A percentile compares a stretch with the other conserved stretches of the same genome.
Evolutionary conservation across 257 asterid species (phyloP).

Genomic region (Plantago major): DNA sequence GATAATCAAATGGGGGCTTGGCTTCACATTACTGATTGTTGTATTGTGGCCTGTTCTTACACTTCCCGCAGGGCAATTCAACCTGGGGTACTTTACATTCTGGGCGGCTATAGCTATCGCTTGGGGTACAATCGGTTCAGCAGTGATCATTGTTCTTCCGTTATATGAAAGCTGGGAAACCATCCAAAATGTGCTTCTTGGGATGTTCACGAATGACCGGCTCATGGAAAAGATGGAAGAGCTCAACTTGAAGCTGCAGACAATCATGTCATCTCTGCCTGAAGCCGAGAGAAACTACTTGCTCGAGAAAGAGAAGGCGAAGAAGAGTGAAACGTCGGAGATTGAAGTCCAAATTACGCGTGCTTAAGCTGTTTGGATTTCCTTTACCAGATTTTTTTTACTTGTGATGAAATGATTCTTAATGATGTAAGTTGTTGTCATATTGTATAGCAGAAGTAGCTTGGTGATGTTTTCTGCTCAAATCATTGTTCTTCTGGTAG

Average conservation of each 20-base stretch:
- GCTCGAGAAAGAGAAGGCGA: conserved; percentile 55
- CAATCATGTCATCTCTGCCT: conserved; percentile 57
- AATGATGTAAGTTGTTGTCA: background rate
- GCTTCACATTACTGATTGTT: conserved; percentile 64
- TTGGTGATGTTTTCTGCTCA: background rate
- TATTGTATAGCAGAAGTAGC: background rate
- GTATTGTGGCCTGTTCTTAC: conserved; percentile 82
- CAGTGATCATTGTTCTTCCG: conserved; percentile 71
- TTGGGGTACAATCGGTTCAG: conserved; percentile 87
- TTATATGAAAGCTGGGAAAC: conserved; percentile 75
- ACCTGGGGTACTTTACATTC: conserved; percentile 76
- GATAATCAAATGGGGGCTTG: conserved; percentile 88
- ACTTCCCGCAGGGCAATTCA: conserved; percentile 87
- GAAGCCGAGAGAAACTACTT: conserved; percentile 68
- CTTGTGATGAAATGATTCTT: background rate
- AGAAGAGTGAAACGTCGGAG: conserved; percentile 51
- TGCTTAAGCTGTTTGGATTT: background rate
- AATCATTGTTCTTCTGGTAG: too few species aligned
- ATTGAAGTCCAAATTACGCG: conserved; percentile 29
- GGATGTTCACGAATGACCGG: conserved; percentile 84
- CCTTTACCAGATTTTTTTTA: background rate
- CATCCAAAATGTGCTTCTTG: conserved; percentile 49
- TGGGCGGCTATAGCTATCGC: conserved; percentile 85
- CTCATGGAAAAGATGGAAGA: conserved; percentile 78
- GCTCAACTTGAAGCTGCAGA: conserved; percentile 53